A percentile compares a stretch with the other conserved stretches of the same genome.
phyloP scores from a whole-genome alignment of 108 stramenopile species.

The Skeletonema menzelii region DNA sequence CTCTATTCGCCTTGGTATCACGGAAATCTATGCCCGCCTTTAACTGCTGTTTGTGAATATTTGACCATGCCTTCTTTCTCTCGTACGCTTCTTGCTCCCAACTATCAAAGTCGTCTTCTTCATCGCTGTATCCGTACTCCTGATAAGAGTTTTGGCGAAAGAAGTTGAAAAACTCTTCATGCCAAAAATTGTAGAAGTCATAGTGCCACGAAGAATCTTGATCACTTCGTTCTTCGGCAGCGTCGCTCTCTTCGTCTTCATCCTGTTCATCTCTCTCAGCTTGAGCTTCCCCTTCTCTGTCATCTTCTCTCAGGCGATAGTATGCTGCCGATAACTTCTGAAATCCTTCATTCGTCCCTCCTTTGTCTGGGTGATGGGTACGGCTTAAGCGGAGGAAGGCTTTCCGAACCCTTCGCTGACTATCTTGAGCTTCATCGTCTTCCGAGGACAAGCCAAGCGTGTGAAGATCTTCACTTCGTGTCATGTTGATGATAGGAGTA shows the following conservation, averaged over 20 bases:
- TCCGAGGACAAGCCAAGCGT: slow-evolving; percentile 5
- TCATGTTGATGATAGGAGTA: not conserved
- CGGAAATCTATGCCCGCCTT: not conserved
- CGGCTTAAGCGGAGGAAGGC: slow-evolving; percentile 73
- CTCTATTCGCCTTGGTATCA: not conserved
- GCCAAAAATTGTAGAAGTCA: slow-evolving; percentile 1
- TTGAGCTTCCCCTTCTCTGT: not conserved
- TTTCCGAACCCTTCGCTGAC: slow-evolving; percentile 71
- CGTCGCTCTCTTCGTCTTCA: not conserved
- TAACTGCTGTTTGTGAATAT: slow-evolving; percentile 1
- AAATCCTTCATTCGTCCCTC: slow-evolving; percentile 86
- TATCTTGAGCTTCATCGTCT: not conserved
- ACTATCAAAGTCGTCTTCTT: not conserved
- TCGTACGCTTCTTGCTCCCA: not conserved
- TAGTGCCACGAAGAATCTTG: not conserved
- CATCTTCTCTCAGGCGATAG: slow-evolving; percentile 63
- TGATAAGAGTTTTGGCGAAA: not conserved
- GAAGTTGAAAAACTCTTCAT: not conserved
- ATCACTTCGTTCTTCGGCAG: not conserved
- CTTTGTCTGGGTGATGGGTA: slow-evolving; percentile 75
- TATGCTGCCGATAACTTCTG: slow-evolving; percentile 83
- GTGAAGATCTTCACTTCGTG: not conserved
- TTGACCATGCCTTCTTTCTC: not conserved
- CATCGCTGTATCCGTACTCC: not conserved
- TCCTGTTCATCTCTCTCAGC: not conserved